Evolutionary conservation across 1,139 yeast genomes (phyloP), one percentile per base, ranked within the genome.

Genomic region (Schizosaccharomyces versatilis): DNA sequence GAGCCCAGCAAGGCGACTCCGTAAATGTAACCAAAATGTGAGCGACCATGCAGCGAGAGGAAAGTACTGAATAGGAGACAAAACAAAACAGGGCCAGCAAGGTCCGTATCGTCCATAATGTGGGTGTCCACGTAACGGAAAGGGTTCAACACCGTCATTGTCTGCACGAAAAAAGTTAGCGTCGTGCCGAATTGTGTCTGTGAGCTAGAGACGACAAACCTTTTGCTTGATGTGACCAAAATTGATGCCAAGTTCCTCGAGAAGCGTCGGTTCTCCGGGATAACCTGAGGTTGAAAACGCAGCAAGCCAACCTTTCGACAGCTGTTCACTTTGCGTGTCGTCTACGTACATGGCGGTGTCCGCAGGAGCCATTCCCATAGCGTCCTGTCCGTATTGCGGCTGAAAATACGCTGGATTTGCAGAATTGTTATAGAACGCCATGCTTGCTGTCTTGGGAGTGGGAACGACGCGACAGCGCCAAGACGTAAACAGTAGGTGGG

Each of bases 1-100:
- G 94, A 83, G 12, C 99, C 99, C 62, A 88, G 80, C 54, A 93
- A 70, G 0, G 96, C 98, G 51, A 90, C 94, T 36, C 98, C 98
- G 64, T 90, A 90, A 55, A 90, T 84, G 67, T 93, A 93, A 2
- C 98, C 97, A 66, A 90, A 90, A 66, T 90, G 97, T 17, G 88
- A 85, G 65, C 88, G 90, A 12, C 99, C 98, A 1, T 94, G 55
- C 41, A 62, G 54, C 17, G 60, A 54, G 54, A 93, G 70, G 59
- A 83, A 78, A 1, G 86, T 76, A n/a, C 96, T 98, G 66, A 88
- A 88, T 57, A 86, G 68, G 56, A 90, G 72, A 61, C 93, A 93
- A 68, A 90, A 93, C 54, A 93, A 71, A 49, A 90, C 75, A 1
- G 99, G 98, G 0, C 99, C 99, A 0, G 97, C 96, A 62, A 90